Percentiles rank a stretch among this genome's conserved stretches.
Evolutionary conservation across 257 asterid species (phyloP).

Genomic region (Ligustrum vulgare): DNA sequence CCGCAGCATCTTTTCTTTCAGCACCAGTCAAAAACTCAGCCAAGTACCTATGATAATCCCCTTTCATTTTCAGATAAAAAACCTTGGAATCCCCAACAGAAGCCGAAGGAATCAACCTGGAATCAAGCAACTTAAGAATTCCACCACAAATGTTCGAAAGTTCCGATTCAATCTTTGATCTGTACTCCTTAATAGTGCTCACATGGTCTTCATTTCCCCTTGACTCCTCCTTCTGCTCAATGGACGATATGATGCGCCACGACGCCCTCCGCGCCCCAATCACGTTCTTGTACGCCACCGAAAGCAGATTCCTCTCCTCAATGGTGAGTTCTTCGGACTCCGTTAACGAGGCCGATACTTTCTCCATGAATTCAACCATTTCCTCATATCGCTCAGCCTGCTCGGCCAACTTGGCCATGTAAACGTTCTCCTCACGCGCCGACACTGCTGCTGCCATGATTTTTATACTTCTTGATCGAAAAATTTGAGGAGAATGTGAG

Average conservation of each 20-base stretch:
- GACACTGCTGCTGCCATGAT: conserved; percentile 36
- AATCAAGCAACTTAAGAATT: conserved; percentile 65
- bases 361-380: conserved; percentile 80
- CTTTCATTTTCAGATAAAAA: conserved; percentile 81
- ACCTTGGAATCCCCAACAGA: conserved; percentile 72
- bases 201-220: conserved; percentile 83
- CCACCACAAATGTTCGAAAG: conserved; percentile 68
- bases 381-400: conserved; percentile 79
- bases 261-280: conserved; percentile 74
- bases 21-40: conserved; percentile 76
- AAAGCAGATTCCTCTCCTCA: conserved; percentile 70
- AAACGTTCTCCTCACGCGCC: conserved; percentile 71
- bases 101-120: conserved; percentile 56
- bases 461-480: background rate
- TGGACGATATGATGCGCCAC: conserved; percentile 75
- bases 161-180: conserved; percentile 74
- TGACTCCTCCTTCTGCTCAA: conserved; percentile 79
- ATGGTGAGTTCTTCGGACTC: conserved; percentile 58
- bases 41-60: conserved; percentile 74
- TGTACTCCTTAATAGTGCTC: conserved; percentile 48
- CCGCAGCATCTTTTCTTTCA: conserved; percentile 81
- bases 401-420: conserved; percentile 80
- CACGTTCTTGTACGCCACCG: conserved; percentile 77
- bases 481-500: conserved; percentile 4
- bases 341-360: conserved; percentile 47